Base-by-base conservation (phyloP, 768 basidiomycete genomes). In the Coprinopsis sp. region DNA sequence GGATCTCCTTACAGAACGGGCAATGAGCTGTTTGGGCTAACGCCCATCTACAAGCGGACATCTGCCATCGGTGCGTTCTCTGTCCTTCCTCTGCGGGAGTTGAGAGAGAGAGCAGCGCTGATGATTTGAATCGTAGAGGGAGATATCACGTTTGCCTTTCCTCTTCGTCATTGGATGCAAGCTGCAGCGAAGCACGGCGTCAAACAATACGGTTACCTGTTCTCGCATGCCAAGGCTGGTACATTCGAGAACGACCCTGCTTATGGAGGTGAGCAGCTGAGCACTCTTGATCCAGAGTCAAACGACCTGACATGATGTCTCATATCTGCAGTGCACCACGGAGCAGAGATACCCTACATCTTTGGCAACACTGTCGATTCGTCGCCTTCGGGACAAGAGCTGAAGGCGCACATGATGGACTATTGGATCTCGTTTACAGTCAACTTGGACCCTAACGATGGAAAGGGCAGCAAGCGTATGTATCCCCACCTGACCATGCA, bases 1-100 rank as follows among this genome's bases (percentile, higher is more conserved):
- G 75, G 75, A 2, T 70, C 70, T 1, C 76, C 76, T 0, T 77
- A 67, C 51, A 63, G 60, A 14, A 76, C 74, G 2, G 72, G 74
- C 6, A 64, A 68, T 50, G 52, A 70, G 18, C 71, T 71, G 0
- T 75, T 74, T 49, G 73, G 73, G 0, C 54, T 71, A 12, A 51
- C 57, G 16, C 50, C 53, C 41, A 51, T 54, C 13, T 69, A 52
- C 53, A 64, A 68, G 47, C 64, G 64, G 2, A 54, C 51, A 24
- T 54, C 67, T 7, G 56, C 62, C 25, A 44, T 28, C 37, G n/a
- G n/a, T n/a, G n/a, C n/a, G n/a, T n/a, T n/a, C n/a, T n/a, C n/a
- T n/a, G n/a, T n/a, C n/a, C n/a, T n/a, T n/a, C n/a, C n/a, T n/a
- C n/a, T n/a, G n/a, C n/a, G n/a, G n/a, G n/a, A n/a, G n/a, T n/a